These are phyloP conservation scores for Microascus cirrosus DNA, from an alignment of 2,329 filamentous ascomycete genomes.

Conservation along the genomic window DNA sequence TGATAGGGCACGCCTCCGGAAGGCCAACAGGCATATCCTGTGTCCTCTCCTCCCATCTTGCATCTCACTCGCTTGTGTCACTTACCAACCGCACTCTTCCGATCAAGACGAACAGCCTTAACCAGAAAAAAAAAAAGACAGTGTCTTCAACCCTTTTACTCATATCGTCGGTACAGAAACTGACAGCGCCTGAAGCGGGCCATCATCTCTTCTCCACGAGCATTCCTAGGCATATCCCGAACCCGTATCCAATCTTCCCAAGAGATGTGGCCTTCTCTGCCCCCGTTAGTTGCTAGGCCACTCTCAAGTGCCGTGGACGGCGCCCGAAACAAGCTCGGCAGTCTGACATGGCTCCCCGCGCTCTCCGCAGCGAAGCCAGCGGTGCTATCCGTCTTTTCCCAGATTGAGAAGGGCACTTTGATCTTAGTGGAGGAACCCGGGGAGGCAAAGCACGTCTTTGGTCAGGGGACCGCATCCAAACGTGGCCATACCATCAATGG, in stretches of 20 bases:
- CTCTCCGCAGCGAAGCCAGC: conserved; percentile 32
- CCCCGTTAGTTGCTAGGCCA: conserved; percentile 21
- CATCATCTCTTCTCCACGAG: too few relatives aligned
- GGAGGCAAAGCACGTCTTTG: conserved; percentile 28
- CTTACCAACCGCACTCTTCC: background rate
- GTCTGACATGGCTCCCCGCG: conserved; percentile 34
- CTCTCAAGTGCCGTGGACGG: conserved; percentile 26
- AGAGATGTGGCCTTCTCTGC: background rate
- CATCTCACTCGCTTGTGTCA: background rate
- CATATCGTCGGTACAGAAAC: too few relatives aligned
- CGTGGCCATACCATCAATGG: conserved; percentile 22
- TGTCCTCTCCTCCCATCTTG: background rate
- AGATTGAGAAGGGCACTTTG: conserved; percentile 35
- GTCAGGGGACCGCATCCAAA: conserved; percentile 29
- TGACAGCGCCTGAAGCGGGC: too few relatives aligned
- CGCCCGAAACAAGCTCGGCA: conserved; percentile 28
- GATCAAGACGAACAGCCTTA: too few relatives aligned
- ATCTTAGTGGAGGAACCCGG: conserved; percentile 34
- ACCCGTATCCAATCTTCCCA: background rate
- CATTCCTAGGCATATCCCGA: too few relatives aligned
- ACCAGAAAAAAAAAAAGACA: too few relatives aligned
- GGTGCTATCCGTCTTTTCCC: conserved; percentile 31
- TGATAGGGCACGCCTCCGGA: background rate
- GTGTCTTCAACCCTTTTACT: too few relatives aligned
- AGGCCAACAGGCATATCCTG: background rate